A percentile compares a stretch with the other conserved stretches of the same genome.
Conservation (phyloP, 441 rosid genomes). For the Lepidium campestre region DNA sequence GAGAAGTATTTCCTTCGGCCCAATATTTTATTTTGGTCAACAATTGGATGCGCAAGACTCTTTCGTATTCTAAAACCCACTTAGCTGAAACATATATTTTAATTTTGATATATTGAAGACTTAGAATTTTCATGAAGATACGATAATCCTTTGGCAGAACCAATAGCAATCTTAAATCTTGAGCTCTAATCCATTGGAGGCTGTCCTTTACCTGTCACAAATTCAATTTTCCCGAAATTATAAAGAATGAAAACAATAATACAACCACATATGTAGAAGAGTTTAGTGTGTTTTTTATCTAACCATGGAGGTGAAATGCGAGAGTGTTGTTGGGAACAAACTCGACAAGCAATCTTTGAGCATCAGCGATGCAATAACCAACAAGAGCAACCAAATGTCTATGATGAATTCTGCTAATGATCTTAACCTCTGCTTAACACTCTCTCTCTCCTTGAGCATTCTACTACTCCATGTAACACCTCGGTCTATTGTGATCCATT, state of each 20-base stretch:
- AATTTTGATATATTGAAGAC: too few relatives aligned
- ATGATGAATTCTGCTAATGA: conserved; percentile 89
- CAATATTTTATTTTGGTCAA: too few relatives aligned
- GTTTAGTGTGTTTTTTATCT: background rate
- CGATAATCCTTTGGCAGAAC: conserved; percentile 90
- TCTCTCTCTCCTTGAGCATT: conserved; percentile 93
- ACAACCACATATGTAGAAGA: background rate
- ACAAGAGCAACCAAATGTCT: conserved; percentile 89
- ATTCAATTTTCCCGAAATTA: conserved; percentile 5
- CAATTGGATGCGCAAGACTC: too few relatives aligned
- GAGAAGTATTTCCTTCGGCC: background rate
- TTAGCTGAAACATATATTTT: too few relatives aligned
- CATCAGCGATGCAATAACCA: conserved; percentile 73
- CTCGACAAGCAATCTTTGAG: conserved; percentile 82
- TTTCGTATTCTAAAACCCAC: too few relatives aligned
- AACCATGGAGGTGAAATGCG: conserved; percentile 89
- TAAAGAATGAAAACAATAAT: background rate
- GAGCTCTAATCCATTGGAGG: conserved; percentile 75
- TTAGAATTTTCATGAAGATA: conserved; percentile 94
- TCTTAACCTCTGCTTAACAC: conserved; percentile 87
- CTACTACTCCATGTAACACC: conserved; percentile 34
- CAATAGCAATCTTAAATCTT: conserved; percentile 77
- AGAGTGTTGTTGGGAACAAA: conserved; percentile 79
- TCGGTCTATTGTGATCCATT: conserved; percentile 41
- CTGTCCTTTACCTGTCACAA: conserved; percentile 60